Conservation (phyloP, 306 rosid genomes). For the Inga laurina region DNA sequence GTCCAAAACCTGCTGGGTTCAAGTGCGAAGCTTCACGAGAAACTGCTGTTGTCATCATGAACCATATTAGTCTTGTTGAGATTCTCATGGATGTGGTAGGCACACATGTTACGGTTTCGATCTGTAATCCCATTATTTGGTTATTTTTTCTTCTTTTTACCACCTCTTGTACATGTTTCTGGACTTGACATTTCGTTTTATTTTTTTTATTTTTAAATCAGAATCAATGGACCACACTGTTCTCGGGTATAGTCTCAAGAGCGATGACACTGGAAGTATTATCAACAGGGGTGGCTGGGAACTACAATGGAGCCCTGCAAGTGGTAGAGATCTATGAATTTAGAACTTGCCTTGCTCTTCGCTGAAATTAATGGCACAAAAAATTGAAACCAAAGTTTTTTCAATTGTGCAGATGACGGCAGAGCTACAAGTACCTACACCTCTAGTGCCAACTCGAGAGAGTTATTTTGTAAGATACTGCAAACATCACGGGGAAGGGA, state of each 20-base stretch:
- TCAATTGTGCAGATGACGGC: constrained; percentile 71
- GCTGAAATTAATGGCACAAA: background rate
- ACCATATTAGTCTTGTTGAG: constrained; percentile 85
- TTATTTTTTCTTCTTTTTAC: background rate
- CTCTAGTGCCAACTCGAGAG: constrained; percentile 90
- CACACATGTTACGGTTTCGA: background rate
- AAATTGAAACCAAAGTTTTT: background rate
- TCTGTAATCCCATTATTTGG: background rate
- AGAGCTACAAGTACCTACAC: constrained; percentile 95
- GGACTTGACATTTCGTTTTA: background rate
- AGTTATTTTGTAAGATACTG: constrained; percentile 95
- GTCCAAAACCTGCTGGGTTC: constrained; percentile 75
- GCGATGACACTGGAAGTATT: constrained; percentile 88
- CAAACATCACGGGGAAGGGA: constrained; percentile 84
- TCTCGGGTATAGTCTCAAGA: constrained; percentile 91
- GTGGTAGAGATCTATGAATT: constrained; percentile 58
- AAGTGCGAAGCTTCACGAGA: constrained; percentile 89
- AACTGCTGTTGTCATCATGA: constrained; percentile 87
- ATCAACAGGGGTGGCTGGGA: constrained; percentile 97
- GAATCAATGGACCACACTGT: constrained; percentile 91
- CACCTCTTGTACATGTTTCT: background rate
- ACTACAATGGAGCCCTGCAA: constrained; percentile 95
- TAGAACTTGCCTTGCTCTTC: background rate
- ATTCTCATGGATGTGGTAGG: constrained; percentile 94
- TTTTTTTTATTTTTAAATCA: background rate